Evolutionary conservation across 371 early-diverging fungal genomes (phyloP), one percentile per base, ranked within the genome.

Genomic region (Rhizomucor miehei): DNA sequence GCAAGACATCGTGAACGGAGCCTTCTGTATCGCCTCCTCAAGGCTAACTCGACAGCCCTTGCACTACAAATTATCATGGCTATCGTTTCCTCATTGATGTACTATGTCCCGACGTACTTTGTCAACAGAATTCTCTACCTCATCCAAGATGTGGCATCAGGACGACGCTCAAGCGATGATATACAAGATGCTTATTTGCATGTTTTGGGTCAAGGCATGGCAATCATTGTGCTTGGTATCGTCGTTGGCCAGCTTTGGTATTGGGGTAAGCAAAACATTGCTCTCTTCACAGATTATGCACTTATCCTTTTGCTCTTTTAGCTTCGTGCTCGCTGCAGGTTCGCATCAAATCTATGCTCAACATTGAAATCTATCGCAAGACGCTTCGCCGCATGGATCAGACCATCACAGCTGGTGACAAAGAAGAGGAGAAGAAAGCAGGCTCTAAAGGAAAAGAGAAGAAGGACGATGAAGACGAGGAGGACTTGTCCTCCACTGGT

Each of bases 301-400:
- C 16, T 16, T n/a, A 29, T 21, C 25, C 11, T 47, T 46, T 23
- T 50, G 4, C 23, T 48, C 1, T 23, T 17, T 3, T 58, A 62
- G 71, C 71, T 21, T 58, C 63, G 20, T 71, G 62, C 0, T 65
- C 66, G 34, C 57, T 77, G 19, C 74, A 81, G 51, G 72, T 77
- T 8, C 61, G 77, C 6, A 54, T 79, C 51, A 77, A 72, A 57
- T 71, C 73, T 3, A 69, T 79, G 65, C 56, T 80, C 25, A 78
- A 77, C 46, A 66, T 82, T 4, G 84, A 84, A 54, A 75, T 84
- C 14, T 84, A 84, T 44, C 71, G 75, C 51, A 84, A 84, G 52
- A 80, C 82, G 0, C 57, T 84, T 6, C 78, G 75, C 38, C 74
- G 80, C 9, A 65, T 79, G 21, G 73, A 69, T 43, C 63, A 63